These are phyloP conservation scores for Chlamydomonas sphaeroides DNA, from an alignment of 139 green algal genomes.

Conservation along the genomic window DNA sequence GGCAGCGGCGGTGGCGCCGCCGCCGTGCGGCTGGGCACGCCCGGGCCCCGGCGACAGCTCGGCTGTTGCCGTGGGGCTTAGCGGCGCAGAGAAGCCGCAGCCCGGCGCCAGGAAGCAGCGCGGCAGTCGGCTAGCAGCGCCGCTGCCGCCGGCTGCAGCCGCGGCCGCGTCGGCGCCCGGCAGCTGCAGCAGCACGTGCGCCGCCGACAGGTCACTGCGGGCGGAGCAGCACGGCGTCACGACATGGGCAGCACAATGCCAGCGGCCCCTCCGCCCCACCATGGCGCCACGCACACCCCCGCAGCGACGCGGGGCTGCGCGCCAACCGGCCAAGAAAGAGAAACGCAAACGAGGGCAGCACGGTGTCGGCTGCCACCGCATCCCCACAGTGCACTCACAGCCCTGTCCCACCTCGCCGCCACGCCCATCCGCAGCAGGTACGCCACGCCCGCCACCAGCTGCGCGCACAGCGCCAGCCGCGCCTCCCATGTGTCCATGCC, in stretches of 20 bases:
- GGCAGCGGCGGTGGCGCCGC: neutral
- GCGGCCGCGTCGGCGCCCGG: too few relatives aligned
- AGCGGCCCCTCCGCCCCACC: too few relatives aligned
- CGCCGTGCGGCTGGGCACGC: too few relatives aligned
- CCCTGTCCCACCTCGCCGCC: neutral
- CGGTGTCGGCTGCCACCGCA: too few relatives aligned
- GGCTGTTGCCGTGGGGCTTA: neutral
- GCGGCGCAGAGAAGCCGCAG: neutral
- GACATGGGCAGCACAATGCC: too few relatives aligned
- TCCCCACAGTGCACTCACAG: too few relatives aligned
- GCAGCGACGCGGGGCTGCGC: too few relatives aligned
- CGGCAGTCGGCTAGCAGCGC: neutral
- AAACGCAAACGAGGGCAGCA: too few relatives aligned
- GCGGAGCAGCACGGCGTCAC: too few relatives aligned
- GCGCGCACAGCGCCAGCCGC: constrained; percentile 2
- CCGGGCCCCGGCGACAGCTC: too few relatives aligned
- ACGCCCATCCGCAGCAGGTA: neutral
- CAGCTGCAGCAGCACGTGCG: neutral
- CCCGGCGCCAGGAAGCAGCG: neutral
- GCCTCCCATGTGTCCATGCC: neutral
- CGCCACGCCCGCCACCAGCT: constrained; percentile 1
- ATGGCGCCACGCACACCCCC: too few relatives aligned
- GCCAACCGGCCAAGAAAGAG: too few relatives aligned
- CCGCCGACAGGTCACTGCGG: neutral
- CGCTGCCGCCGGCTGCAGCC: neutral